Conservation (phyloP, 73 alveolate species). For the Paramecium pentaurelia region DNA sequence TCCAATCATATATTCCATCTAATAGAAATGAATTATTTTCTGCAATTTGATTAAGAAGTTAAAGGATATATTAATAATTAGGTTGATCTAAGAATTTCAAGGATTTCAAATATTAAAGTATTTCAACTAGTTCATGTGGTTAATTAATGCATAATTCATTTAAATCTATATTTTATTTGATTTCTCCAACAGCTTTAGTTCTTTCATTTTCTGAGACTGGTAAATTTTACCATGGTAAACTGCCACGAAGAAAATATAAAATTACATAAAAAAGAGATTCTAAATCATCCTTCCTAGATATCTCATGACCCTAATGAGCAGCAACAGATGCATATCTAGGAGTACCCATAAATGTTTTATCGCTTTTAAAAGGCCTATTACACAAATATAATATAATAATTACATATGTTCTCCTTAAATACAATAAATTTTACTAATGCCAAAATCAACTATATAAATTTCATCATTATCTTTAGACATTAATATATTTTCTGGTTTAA, state of each 20-base stretch:
- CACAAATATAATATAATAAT: not conserved
- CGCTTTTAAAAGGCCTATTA: slow-evolving; percentile 43
- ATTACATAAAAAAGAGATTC: slow-evolving; percentile 91
- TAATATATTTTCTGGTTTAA: slow-evolving; percentile 76
- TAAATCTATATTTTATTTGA: slow-evolving; percentile 75
- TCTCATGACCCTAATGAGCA: slow-evolving; percentile 78
- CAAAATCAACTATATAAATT: slow-evolving; percentile 51
- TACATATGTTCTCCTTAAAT: slow-evolving; percentile 29
- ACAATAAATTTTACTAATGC: slow-evolving; percentile 25
- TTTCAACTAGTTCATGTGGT: slow-evolving; percentile 79
- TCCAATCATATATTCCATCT: slow-evolving; percentile 41
- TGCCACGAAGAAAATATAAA: slow-evolving; percentile 84
- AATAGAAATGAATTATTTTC: not conserved
- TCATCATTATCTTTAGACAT: slow-evolving; percentile 46
- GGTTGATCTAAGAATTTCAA: slow-evolving; percentile 89
- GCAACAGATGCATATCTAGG: slow-evolving; percentile 92
- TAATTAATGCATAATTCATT: slow-evolving; percentile 73
- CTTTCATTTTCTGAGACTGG: slow-evolving; percentile 82
- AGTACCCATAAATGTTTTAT: slow-evolving; percentile 71
- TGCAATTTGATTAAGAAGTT: not conserved
- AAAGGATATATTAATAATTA: slow-evolving; percentile 69
- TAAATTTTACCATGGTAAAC: slow-evolving; percentile 94
- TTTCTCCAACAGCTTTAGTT: slow-evolving; percentile 80
- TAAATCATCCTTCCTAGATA: slow-evolving; percentile 93
- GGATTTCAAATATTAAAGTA: slow-evolving; percentile 71